Evolutionary conservation across 805 yeast species (phyloP).

Genomic region (Zygosaccharomyces siamensis): DNA sequence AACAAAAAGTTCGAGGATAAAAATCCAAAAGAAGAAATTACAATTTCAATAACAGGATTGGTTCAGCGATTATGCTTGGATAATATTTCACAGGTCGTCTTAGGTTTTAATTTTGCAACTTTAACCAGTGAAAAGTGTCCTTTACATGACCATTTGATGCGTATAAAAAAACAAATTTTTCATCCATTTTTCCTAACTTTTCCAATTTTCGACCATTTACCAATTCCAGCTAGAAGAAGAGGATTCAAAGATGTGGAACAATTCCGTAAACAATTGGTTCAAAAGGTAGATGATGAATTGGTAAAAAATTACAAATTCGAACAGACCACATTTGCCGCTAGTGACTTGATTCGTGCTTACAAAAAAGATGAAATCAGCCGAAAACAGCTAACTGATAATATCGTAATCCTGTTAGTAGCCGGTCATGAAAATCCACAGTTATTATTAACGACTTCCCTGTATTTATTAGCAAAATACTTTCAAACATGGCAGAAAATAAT

Average conservation of each 20-base stretch:
- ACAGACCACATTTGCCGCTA: constrained; percentile 39
- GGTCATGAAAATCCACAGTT: constrained; percentile 63
- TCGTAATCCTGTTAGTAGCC: constrained; percentile 52
- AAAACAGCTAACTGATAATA: constrained; percentile 49
- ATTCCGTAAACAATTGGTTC: constrained; percentile 38
- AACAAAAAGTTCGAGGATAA: constrained; percentile 9
- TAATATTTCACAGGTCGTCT: constrained; percentile 45
- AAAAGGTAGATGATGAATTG: constrained; percentile 35
- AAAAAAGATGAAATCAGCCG: constrained; percentile 37
- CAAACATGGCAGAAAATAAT: constrained; percentile 43
- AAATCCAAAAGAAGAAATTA: background rate
- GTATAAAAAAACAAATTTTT: constrained; percentile 49
- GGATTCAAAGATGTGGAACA: constrained; percentile 42
- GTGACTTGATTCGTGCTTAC: constrained; percentile 40
- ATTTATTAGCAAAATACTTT: constrained; percentile 42
- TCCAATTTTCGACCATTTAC: constrained; percentile 49
- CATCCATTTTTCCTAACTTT: constrained; percentile 51
- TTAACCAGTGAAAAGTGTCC: constrained; percentile 31
- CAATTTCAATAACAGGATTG: constrained; percentile 35
- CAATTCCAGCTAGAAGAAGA: constrained; percentile 43
- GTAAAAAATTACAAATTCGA: constrained; percentile 30
- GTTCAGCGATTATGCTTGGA: constrained; percentile 46
- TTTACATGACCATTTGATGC: constrained; percentile 39
- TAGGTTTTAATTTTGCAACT: constrained; percentile 47
- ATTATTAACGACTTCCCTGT: constrained; percentile 44